Conservation (phyloP, 2,329 filamentous ascomycete genomes). For the Botryotinia calthae region DNA sequence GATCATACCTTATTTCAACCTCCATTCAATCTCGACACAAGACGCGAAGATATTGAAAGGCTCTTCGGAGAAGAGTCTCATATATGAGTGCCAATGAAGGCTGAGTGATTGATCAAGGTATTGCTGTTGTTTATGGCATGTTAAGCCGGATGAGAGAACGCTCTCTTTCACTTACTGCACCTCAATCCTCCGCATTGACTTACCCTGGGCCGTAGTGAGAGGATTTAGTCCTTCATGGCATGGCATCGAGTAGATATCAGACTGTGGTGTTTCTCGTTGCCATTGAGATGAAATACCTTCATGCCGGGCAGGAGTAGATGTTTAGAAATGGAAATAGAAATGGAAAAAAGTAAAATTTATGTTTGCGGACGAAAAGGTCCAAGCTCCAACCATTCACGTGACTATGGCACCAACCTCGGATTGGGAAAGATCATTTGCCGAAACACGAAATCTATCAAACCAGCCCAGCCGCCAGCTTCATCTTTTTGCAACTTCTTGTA, state of each 20-base stretch:
- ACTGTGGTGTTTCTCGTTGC: neutral
- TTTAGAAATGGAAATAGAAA: neutral
- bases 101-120: constrained; percentile 47
- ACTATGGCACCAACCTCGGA: neutral
- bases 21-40: constrained; percentile 45
- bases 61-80: constrained; percentile 46
- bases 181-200: neutral
- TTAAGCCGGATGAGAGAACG: neutral
- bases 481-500: neutral
- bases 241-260: neutral
- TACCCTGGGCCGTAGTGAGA: neutral
- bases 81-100: constrained; percentile 39
- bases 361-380: neutral
- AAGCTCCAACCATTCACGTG: neutral
- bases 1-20: constrained; percentile 40
- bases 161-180: neutral
- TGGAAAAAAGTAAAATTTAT: neutral
- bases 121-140: constrained; percentile 26
- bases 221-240: neutral
- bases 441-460: constrained; percentile 13
- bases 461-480: constrained; percentile 4
- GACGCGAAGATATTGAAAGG: constrained; percentile 46
- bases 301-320: neutral
- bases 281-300: neutral
- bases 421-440: neutral